Percentiles rank a stretch among this genome's conserved stretches.
Evolutionary conservation across 1,284 basidiomycete genomes (phyloP).

Genomic region (Cryptococcus sp.): DNA sequence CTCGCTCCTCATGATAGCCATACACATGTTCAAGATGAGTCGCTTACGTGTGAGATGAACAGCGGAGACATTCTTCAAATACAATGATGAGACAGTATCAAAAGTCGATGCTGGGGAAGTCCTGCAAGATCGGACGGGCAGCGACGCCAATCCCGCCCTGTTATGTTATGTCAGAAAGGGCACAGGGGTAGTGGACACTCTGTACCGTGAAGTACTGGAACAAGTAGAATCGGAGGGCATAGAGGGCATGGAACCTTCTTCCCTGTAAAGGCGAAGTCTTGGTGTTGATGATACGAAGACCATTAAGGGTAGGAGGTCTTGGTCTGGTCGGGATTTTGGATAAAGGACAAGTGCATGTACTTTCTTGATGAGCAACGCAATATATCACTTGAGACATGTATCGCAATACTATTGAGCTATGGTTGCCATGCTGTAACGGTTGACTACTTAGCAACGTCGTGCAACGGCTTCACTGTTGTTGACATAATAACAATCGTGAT

Average conservation of each 20-base stretch:
- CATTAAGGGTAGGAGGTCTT: not conserved
- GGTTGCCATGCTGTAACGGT: too few relatives aligned
- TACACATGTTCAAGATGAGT: not conserved
- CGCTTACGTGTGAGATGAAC: not conserved
- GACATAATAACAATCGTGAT: too few relatives aligned
- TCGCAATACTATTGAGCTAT: too few relatives aligned
- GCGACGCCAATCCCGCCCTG: conserved; percentile 52
- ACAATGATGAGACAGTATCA: conserved; percentile 83
- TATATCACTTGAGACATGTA: too few relatives aligned
- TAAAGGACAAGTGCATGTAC: too few relatives aligned
- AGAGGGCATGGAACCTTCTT: not conserved
- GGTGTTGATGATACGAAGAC: not conserved
- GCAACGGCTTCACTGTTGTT: too few relatives aligned
- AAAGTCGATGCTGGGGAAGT: conserved; percentile 43
- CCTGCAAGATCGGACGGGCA: conserved; percentile 44
- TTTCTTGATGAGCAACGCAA: too few relatives aligned
- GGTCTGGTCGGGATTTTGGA: too few relatives aligned
- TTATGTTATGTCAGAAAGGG: conserved; percentile 52
- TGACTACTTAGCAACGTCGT: too few relatives aligned
- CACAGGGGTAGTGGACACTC: conserved; percentile 38
- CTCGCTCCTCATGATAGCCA: not conserved
- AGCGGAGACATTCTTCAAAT: conserved; percentile 88
- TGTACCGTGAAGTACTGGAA: conserved; percentile 42
- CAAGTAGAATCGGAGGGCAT: not conserved
- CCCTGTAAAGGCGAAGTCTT: too few relatives aligned